Conservation (phyloP, 768 basidiomycete genomes). For the Candolleomyces eurysporus region DNA sequence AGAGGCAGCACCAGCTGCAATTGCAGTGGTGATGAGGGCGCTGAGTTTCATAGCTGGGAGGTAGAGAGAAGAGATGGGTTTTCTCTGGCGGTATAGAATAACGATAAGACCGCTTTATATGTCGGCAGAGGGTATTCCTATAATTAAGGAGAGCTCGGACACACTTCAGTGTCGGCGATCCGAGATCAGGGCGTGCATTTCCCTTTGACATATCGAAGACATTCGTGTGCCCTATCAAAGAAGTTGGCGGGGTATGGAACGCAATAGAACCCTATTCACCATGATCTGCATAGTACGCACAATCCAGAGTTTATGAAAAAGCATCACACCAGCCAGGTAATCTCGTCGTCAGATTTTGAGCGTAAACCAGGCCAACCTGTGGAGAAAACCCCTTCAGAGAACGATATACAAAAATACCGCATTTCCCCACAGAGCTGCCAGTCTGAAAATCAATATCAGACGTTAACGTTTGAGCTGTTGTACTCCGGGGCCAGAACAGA, state of each 20-base stretch:
- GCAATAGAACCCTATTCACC: neutral
- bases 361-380: too few species aligned
- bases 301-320: too few species aligned
- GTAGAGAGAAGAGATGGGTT: neutral
- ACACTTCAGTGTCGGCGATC: neutral
- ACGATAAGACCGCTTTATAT: neutral
- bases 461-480: too few species aligned
- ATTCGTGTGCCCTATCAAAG: neutral
- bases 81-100: neutral
- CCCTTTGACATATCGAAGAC: neutral
- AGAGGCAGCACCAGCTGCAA: constrained; percentile 1
- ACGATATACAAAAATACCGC: too few species aligned
- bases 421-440: too few species aligned
- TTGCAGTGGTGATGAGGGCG: neutral
- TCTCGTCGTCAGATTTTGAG: too few species aligned
- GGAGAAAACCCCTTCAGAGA: too few species aligned
- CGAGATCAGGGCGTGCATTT: constrained; percentile 1
- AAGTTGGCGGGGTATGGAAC: neutral
- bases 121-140: neutral
- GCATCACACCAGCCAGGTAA: too few species aligned
- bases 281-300: neutral
- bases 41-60: neutral
- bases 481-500: too few species aligned
- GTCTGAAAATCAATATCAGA: too few species aligned
- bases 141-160: neutral